phyloP scores from a whole-genome alignment of 2,329 filamentous ascomycete genomes.

The Blastomyces silverae region DNA sequence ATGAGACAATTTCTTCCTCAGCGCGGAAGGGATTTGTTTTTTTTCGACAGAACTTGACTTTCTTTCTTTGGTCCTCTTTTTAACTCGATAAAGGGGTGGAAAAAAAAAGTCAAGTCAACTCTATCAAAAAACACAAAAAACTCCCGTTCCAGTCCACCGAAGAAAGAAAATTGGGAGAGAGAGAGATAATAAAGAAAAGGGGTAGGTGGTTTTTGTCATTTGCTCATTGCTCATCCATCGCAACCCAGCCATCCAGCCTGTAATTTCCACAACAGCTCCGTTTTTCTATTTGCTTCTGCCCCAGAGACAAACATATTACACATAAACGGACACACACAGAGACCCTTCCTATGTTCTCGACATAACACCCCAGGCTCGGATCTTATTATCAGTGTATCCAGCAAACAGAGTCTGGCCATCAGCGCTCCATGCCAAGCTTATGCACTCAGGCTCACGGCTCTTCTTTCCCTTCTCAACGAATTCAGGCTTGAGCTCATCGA shows the following conservation, averaged over 20 bases:
- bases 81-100: not conserved
- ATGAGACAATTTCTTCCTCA: not conserved
- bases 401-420: conserved; percentile 99
- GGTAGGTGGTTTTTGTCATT: conserved; percentile 8
- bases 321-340: conserved; percentile 17
- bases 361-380: conserved; percentile 97
- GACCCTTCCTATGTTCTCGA: conserved; percentile 63
- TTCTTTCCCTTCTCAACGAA: conserved; percentile 96
- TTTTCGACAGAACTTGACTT: conserved; percentile 5
- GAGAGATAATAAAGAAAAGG: not conserved
- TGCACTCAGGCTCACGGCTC: conserved; percentile 97
- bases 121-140: conserved; percentile 12
- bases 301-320: conserved; percentile 5
- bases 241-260: conserved; percentile 9
- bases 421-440: conserved; percentile 93
- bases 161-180: not conserved
- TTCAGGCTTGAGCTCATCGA: conserved; percentile 98
- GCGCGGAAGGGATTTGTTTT: not conserved
- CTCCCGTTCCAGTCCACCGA: conserved; percentile 4
- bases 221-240: conserved; percentile 13
- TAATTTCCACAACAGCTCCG: conserved; percentile 6
- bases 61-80: not conserved
- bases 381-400: conserved; percentile 99
- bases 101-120: conserved; percentile 2
- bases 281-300: conserved; percentile 2